Evolutionary conservation across 805 yeast species (phyloP), one percentile per base, ranked within the genome.

Genomic region (Clavispora asparagi): DNA sequence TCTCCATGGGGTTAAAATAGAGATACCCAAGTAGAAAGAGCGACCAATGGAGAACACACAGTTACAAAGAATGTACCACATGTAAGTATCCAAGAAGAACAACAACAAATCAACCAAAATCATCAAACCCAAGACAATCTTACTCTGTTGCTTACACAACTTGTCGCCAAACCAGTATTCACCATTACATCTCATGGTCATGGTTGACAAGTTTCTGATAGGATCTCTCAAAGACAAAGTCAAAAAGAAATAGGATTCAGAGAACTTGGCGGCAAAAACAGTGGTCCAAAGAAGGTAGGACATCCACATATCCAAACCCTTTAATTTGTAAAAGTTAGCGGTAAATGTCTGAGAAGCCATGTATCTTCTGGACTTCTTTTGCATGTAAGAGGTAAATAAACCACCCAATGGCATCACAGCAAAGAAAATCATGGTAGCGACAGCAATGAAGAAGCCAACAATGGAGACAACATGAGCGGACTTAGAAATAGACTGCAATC

Each of bases 1-100:
- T 82, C 98, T 88, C 99, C 99, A 94, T 52, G 99, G 99, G 37
- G 99, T 94, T 77, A 91, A 82, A 56, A 94, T 92, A 40, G 99
- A 94, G 60, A 94, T 91, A 85, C 99, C 99, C 70, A 95, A 79
- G 78, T 92, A 94, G 80, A 94, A 94, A 13, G 99, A 94, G 67
- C 96, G 88, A 59, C 96, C 97, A 62, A 94, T 89, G 51, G 98
- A 92, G 82, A 89, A 91, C 57, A 89, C 80, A 70, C 96, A 86
- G 81, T 92, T 94, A 68, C 87, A 84, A 60, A 94, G 76, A 76
- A 94, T 91, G 78, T 94, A 94, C 99, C 99, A 94, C 85, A 94
- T 80, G 70, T 89, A 94, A 51, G 99, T 89, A 86, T 94, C 99
- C 78, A 94, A 79, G 83, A 94, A 94, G 86, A 94, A 94, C 71